These are phyloP conservation scores for Fusarium duplospermum DNA, from an alignment of 2,329 filamentous ascomycete species.

Conservation along the genomic window DNA sequence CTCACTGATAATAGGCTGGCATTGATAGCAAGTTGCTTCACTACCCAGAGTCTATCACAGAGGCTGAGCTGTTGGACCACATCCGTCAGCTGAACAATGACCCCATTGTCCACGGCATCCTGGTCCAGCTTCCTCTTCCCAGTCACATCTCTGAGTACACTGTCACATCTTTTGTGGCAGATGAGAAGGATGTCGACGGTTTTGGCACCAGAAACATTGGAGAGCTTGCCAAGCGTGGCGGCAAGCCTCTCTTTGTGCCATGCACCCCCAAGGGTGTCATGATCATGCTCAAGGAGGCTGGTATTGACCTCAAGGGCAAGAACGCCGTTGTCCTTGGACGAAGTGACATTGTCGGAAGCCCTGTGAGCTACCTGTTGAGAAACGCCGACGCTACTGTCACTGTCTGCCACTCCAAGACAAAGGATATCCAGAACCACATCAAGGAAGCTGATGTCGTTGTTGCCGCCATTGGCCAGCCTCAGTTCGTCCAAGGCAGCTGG, in stretches of 20 bases:
- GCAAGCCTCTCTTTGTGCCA: constrained; percentile 87
- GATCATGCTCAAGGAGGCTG: constrained; percentile 86
- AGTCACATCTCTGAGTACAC: constrained; percentile 90
- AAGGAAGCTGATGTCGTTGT: constrained; percentile 90
- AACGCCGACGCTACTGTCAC: constrained; percentile 98
- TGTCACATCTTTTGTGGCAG: constrained; percentile 88
- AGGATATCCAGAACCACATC: constrained; percentile 77
- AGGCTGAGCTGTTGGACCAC: constrained; percentile 86
- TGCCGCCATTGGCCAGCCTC: constrained; percentile 88
- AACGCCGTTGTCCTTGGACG: constrained; percentile 93
- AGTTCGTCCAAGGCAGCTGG: constrained; percentile 95
- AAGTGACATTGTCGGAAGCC: constrained; percentile 97
- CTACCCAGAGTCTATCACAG: constrained; percentile 82
- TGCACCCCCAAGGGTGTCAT: constrained; percentile 99
- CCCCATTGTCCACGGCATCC: constrained; percentile 85
- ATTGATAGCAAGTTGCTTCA: constrained; percentile 90
- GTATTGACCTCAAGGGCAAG: constrained; percentile 87
- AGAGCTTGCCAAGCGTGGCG: constrained; percentile 94
- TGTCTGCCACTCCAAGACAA: constrained; percentile 91
- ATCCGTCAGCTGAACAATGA: constrained; percentile 89
- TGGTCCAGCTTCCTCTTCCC: constrained; percentile 93
- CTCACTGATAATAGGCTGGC: constrained; percentile 70
- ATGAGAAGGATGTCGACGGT: constrained; percentile 97
- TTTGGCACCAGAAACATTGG: constrained; percentile 96
- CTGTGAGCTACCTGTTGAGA: constrained; percentile 94